These are phyloP conservation scores for Paramarasmius palmivorus DNA, from an alignment of 1,284 basidiomycete genomes.

Conservation along the genomic window DNA sequence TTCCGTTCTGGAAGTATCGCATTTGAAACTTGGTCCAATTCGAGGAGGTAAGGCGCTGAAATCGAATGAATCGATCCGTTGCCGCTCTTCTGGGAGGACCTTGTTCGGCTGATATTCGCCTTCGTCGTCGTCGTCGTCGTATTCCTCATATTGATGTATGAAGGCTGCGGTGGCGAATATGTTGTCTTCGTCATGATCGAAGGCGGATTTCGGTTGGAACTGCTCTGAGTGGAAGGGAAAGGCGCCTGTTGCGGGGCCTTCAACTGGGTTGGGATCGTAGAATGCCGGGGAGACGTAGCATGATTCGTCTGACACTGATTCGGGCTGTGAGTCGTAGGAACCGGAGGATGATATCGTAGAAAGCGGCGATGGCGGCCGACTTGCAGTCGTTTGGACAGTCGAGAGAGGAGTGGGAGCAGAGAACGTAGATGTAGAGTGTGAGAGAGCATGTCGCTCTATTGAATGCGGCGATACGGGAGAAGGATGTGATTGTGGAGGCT, in stretches of 20 bases:
- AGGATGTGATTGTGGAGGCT: conserved; percentile 10
- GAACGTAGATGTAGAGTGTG: conserved; percentile 16
- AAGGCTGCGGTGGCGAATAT: conserved; percentile 52
- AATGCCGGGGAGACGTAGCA: conserved; percentile 65
- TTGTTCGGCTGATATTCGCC: conserved; percentile 29
- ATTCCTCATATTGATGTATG: conserved; percentile 51
- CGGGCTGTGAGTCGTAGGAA: conserved; percentile 21
- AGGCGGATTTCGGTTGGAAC: conserved; percentile 27
- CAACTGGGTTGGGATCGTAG: conserved; percentile 59
- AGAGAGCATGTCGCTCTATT: conserved; percentile 13
- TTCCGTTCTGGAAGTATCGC: conserved; percentile 12
- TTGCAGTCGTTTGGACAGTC: conserved; percentile 21
- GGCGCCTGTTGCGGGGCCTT: conserved; percentile 52
- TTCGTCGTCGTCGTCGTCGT: conserved; percentile 31
- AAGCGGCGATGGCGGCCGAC: conserved; percentile 23
- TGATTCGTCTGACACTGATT: conserved; percentile 25
- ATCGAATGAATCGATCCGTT: conserved; percentile 52
- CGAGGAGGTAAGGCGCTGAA: conserved; percentile 54
- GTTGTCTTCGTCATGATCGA: conserved; percentile 22
- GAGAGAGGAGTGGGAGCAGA: conserved; percentile 27
- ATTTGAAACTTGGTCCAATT: conserved; percentile 4
- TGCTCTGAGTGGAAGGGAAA: conserved; percentile 20
- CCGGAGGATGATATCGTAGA: conserved; percentile 25
- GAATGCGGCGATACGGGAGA: conserved; percentile 16
- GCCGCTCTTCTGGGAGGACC: conserved; percentile 33